Conservation (phyloP, 176 grass and related monocot species). For the Otatea glauca region DNA sequence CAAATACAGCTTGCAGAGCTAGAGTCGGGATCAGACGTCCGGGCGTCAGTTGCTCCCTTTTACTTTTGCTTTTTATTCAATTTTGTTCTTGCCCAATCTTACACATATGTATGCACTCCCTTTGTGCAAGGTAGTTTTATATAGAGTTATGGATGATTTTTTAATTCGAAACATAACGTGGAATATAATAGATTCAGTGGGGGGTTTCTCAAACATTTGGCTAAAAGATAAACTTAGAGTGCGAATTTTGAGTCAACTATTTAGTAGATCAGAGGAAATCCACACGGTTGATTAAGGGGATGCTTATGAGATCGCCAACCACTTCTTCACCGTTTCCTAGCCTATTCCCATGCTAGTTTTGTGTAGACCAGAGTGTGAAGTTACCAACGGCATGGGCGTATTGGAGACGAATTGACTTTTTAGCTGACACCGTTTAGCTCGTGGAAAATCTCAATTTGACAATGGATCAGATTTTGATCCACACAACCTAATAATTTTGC, state of each 20-base stretch:
- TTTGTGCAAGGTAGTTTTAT: background rate
- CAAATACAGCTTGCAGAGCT: too few species aligned
- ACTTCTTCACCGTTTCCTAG: background rate
- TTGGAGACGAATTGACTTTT: conserved; percentile 23
- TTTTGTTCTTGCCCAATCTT: background rate
- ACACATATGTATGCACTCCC: background rate
- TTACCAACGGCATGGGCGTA: conserved; percentile 13
- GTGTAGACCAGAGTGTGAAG: background rate
- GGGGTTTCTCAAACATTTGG: background rate
- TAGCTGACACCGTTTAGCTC: conserved; percentile 37
- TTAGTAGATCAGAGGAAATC: background rate
- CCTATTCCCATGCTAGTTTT: background rate
- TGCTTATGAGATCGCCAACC: background rate
- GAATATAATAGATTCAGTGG: too few species aligned
- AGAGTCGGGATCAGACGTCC: too few species aligned
- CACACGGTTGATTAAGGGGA: background rate
- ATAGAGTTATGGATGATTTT: background rate
- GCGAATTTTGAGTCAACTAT: background rate
- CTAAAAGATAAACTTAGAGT: background rate
- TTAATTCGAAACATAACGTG: background rate
- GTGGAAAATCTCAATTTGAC: conserved; percentile 31
- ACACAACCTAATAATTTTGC: background rate
- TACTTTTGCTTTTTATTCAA: background rate
- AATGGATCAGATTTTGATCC: background rate
- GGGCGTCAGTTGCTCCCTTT: too few species aligned